Evolutionary conservation across 331 rosid genomes (phyloP), one percentile per base, ranked within the genome.

Genomic region (Acacia concinna): DNA sequence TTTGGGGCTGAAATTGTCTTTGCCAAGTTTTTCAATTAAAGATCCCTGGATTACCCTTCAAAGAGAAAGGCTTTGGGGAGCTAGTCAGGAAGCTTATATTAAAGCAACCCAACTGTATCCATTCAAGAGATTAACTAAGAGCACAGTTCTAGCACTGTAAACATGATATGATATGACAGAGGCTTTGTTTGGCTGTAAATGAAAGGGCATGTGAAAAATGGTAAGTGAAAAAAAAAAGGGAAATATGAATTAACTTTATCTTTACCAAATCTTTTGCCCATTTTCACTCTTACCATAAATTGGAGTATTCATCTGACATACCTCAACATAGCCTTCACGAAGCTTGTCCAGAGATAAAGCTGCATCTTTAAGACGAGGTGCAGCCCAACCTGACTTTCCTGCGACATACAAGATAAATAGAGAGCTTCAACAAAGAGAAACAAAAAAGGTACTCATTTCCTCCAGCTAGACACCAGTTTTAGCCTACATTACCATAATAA

Each of bases 331-430:
- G 66, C 98, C 86, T 89, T 95, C 99, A 25, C 93, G 91, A 40
- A 95, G 80, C 91, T 85, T 91, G 88, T 93, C 97, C 20, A 87
- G 80, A 46, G 99, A 95, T 81, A 90, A 88, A 67, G 87, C 88
- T 65, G 98, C 98, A 79, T 95, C 99, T 85, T 91, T 93, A 38
- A 95, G 98, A 81, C 94, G 97, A 69, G 99, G 99, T 3, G 99
- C 99, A 18, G 97, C 97, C 97, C 97, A 91, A 79, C 98, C 98
- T 18, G 85, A 73, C 78, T 85, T 95, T 81, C 99, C 97, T 95
- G 86, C 13, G 75, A 75, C 80, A 21, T 69, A 38, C 64, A 49
- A 62, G 68, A 66, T 18, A 60, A 71, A 66, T 80, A 67, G 44
- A 40, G 66, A 83, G 78, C 14, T 46, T 81, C 69, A 80, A 68